Evolutionary conservation across 139 green algal species (phyloP), one percentile per base, ranked within the genome.

Genomic region (Auxenochlorella pyrenoidosa): DNA sequence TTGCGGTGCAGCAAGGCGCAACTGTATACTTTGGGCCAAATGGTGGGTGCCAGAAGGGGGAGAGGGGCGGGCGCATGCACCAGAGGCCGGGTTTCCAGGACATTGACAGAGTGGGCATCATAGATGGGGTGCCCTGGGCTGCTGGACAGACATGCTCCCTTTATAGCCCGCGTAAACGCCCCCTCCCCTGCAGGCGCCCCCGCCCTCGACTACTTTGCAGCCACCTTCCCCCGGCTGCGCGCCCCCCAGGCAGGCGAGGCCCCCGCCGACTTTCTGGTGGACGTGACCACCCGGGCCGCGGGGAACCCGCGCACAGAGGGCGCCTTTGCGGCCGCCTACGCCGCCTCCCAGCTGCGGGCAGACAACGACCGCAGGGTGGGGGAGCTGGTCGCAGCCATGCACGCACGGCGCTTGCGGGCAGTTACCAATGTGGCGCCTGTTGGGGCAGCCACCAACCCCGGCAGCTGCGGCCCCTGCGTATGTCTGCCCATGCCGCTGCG

Each of bases 1-100:
- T 26, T 63, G 54, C 16, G 40, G 88, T 96, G 75, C 83, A 91
- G 68, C 75, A 79, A 3, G 93, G 93, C 16, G 43, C 79, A 16
- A 68, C 88, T 0, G 91, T 91, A 26, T 96, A 94, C 84, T 93
- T 93, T 82, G 94, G 94, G 1, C 41, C 51, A 40, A 92, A 92
- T 38, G 89, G 91, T 88, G 65, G 6, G 60, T 36, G n/a, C 63
- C 54, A 63, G 30, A 54, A n/a, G 28, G 1, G 10, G 34, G 12
- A 12, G 68, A n/a, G 43, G 68, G 13, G 4, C 22, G 6, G 59
- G 59, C 24, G 8, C 12, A 68, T 16, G 28, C 24, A 26, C 28
- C 28, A 2, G 63, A 71, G 63, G 63, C 24, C 36, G 63, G 63
- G 47, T 10, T 54, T 6, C 8, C 47, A 54, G 10, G 47, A 54